Conservation (phyloP, 2,329 filamentous ascomycete species). For the Escovopsis sp. region DNA sequence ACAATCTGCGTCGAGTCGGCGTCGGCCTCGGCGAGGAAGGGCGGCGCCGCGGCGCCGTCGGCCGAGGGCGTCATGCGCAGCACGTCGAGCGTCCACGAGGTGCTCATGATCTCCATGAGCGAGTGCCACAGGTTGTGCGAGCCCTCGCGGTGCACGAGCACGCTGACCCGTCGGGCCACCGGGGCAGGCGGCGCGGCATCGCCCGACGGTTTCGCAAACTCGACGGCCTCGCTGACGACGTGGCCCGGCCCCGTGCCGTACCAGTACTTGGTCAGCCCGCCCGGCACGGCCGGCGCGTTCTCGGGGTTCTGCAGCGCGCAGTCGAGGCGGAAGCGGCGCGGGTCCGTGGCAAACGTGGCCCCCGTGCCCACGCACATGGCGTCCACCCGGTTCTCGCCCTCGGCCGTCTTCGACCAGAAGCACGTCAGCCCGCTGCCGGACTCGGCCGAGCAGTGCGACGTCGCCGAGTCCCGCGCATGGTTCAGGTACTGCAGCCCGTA, state of each 20-base stretch:
- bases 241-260: conserved; percentile 16
- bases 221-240: conserved; percentile 10
- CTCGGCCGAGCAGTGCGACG: conserved; percentile 10
- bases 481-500: conserved; percentile 11
- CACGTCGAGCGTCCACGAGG: conserved; percentile 18
- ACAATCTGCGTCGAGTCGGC: conserved; percentile 19
- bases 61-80: conserved; percentile 14
- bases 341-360: conserved; percentile 1
- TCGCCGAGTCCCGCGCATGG: conserved; percentile 10
- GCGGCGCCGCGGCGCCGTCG: conserved; percentile 5
- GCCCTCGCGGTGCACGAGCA: conserved; percentile 22
- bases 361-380: conserved; percentile 3
- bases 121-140: conserved; percentile 19
- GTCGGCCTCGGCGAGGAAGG: conserved; percentile 1
- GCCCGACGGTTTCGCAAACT: background rate
- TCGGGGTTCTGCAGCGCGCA: conserved; percentile 1
- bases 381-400: background rate
- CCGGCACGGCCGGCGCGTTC: background rate
- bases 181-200: conserved; percentile 1
- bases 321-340: background rate
- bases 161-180: background rate
- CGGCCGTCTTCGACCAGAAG: conserved; percentile 2
- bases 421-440: conserved; percentile 11
- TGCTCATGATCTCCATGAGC: conserved; percentile 20
- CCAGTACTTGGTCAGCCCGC: conserved; percentile 13